Base-by-base conservation (phyloP, 257 asterid genomes). In the Coffea canephora region DNA sequence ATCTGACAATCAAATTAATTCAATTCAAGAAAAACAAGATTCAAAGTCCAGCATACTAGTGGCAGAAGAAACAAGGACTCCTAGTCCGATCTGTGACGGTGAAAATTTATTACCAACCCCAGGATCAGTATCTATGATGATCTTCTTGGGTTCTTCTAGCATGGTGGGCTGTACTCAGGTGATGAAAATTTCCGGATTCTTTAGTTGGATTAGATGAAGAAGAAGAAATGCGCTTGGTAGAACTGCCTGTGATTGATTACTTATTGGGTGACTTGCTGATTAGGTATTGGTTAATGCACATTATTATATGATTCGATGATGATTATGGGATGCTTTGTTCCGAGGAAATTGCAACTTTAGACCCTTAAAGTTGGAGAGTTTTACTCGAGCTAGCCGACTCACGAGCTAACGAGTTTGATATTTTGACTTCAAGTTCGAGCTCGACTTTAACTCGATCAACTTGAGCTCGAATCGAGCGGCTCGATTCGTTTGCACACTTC, bases 111-210 rank as follows among this genome's bases (percentile, higher is more conserved):
- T 91, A 93, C 99, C 99, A 59, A 95, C 78, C 70, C 99, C 99
- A 21, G 99, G 99, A 78, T 95, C 99, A 18, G 99, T 95, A 79
- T 95, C 99, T 81, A 95, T 92, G 86, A 95, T 93, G 89, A 93
- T 92, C 88, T 93, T 95, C 95, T 93, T 93, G 84, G 84, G 91
- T 72, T 86, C 87, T 74, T 86, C 87, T 71, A 82, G 89, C 98
- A 93, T 78, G 43, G 49, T 75, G 34, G 45, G 69, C 61, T 54
- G 18, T 48, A 6, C 6, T 54, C 19, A 5, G 19, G 3, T 1
- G 61, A 54, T 0, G 19, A 13, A 54, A 54, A 54, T 14, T 13
- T 54, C 1, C 61, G 19, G 15, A 50, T 50, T 9, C 15, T 12
- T 54, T 15, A 13, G 61, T 54, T 21, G 16, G 49, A 68, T 41